Evolutionary conservation across 2,329 filamentous ascomycete species (phyloP).

Genomic region (Fusarium begoniae): DNA sequence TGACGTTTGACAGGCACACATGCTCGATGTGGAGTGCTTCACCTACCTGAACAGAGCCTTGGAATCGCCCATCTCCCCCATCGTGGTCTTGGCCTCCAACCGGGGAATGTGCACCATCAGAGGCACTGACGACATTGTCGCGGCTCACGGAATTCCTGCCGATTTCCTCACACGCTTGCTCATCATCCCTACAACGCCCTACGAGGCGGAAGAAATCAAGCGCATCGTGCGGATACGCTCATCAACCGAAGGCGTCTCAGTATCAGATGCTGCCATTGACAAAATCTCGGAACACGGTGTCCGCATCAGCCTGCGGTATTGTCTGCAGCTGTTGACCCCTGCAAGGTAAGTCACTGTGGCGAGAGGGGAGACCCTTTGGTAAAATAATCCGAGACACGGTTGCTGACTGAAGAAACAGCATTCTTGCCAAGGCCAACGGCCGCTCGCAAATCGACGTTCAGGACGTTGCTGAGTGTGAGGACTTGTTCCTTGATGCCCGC

Average conservation of each 20-base stretch:
- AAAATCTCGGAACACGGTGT: constrained; percentile 89
- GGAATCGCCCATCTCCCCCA: constrained; percentile 92
- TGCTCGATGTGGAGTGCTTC: constrained; percentile 99
- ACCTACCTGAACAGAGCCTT: constrained; percentile 99
- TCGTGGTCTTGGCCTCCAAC: constrained; percentile 97
- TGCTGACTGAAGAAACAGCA: constrained; percentile 61
- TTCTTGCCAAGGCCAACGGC: constrained; percentile 86
- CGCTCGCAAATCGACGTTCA: constrained; percentile 78
- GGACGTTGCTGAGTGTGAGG: constrained; percentile 83
- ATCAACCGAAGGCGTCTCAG: constrained; percentile 80
- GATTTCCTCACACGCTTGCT: constrained; percentile 94
- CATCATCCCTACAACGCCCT: constrained; percentile 94
- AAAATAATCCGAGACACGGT: constrained; percentile 43
- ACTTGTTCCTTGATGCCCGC: constrained; percentile 83
- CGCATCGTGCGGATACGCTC: constrained; percentile 88
- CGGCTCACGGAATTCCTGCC: constrained; percentile 91
- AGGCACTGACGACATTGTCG: constrained; percentile 82
- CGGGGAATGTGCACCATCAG: constrained; percentile 93
- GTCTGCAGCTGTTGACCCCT: constrained; percentile 88
- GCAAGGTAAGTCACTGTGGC: constrained; percentile 65
- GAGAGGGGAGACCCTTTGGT: constrained; percentile 28
- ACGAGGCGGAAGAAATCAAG: constrained; percentile 89
- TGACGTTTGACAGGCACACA: constrained; percentile 77
- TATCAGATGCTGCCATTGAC: constrained; percentile 84
- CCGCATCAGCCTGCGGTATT: constrained; percentile 90